phyloP scores from a whole-genome alignment of 2,329 filamentous ascomycete species.

The Lasiodiplodia gonubiensis region DNA sequence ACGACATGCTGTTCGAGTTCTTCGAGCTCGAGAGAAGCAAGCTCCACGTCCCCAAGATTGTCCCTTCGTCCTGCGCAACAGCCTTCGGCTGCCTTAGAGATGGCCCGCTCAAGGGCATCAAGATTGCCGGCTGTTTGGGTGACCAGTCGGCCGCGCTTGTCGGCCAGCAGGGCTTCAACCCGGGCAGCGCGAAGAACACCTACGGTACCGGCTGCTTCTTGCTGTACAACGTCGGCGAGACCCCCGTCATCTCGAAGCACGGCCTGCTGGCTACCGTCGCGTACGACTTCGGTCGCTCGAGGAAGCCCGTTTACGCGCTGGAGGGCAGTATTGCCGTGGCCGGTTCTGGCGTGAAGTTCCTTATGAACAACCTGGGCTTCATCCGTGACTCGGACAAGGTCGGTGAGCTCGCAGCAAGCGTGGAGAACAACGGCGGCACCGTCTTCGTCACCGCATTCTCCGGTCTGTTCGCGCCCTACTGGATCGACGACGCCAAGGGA shows the following conservation, averaged over 20 bases:
- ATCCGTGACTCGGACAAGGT: slow-evolving; percentile 67
- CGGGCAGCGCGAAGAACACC: slow-evolving; percentile 87
- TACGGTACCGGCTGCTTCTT: slow-evolving; percentile 91
- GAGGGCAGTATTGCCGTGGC: slow-evolving; percentile 86
- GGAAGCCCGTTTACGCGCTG: slow-evolving; percentile 76
- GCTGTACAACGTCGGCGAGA: slow-evolving; percentile 83
- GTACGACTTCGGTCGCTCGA: slow-evolving; percentile 75
- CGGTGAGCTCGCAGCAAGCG: slow-evolving; percentile 67
- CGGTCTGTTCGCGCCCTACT: slow-evolving; percentile 90
- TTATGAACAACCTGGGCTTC: slow-evolving; percentile 70
- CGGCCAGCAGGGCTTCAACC: slow-evolving; percentile 81
- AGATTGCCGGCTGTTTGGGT: slow-evolving; percentile 82
- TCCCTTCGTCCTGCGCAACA: slow-evolving; percentile 76
- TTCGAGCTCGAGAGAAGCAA: slow-evolving; percentile 77
- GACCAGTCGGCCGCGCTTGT: slow-evolving; percentile 88
- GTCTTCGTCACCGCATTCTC: slow-evolving; percentile 89
- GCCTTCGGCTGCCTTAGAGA: slow-evolving; percentile 71
- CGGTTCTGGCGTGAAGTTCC: slow-evolving; percentile 75
- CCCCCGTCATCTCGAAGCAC: slow-evolving; percentile 83
- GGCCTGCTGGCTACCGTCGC: slow-evolving; percentile 86
- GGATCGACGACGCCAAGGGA: slow-evolving; percentile 91
- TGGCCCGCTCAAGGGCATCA: slow-evolving; percentile 71
- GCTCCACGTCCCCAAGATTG: slow-evolving; percentile 79
- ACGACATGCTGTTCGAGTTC: slow-evolving; percentile 76
- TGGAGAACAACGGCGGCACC: slow-evolving; percentile 79